Conservation (phyloP, 75 land plant species). For the Pinus albicaulis region DNA sequence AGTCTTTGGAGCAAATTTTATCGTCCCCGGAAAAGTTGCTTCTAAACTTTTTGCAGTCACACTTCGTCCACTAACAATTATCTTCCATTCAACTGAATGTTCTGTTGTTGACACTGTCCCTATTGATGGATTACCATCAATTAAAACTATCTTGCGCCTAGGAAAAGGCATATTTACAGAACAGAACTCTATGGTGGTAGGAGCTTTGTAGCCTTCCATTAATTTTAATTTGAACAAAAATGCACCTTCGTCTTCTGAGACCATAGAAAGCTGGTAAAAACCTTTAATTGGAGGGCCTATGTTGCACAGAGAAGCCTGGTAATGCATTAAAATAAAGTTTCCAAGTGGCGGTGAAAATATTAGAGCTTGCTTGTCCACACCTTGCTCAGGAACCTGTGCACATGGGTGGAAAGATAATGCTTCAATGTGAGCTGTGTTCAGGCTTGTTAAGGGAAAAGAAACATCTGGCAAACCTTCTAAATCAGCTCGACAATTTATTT, state of each 20-base stretch:
- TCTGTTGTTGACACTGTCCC: slow-evolving; percentile 83
- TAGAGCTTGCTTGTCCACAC: slow-evolving; percentile 76
- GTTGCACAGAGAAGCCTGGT: slow-evolving; percentile 46
- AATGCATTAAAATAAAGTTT: slow-evolving; percentile 79
- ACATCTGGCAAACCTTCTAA: slow-evolving; percentile 97
- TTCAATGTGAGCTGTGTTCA: slow-evolving; percentile 54
- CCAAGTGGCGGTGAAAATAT: slow-evolving; percentile 94
- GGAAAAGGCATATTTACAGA: slow-evolving; percentile 90
- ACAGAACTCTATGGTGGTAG: slow-evolving; percentile 83
- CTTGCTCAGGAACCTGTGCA: slow-evolving; percentile 89
- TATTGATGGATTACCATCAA: slow-evolving; percentile 89
- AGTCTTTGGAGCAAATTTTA: slow-evolving; percentile 70
- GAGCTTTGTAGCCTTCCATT: slow-evolving; percentile 91
- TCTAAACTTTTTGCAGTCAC: slow-evolving; percentile 71
- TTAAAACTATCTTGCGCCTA: slow-evolving; percentile 60
- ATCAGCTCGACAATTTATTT: slow-evolving; percentile 92
- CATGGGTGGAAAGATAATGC: slow-evolving; percentile 90
- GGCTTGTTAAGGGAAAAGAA: slow-evolving; percentile 63
- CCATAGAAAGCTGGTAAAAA: slow-evolving; percentile 99
- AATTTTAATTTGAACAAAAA: slow-evolving; percentile 80
- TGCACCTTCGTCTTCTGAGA: slow-evolving; percentile 97
- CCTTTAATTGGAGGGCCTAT: slow-evolving; percentile 88
- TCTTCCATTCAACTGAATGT: slow-evolving; percentile 95
- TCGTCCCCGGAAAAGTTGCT: slow-evolving; percentile 91
- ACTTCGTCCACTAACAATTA: slow-evolving; percentile 69